phyloP scores from a whole-genome alignment of 2,329 filamentous ascomycete species.

The Shiraia sp. region DNA sequence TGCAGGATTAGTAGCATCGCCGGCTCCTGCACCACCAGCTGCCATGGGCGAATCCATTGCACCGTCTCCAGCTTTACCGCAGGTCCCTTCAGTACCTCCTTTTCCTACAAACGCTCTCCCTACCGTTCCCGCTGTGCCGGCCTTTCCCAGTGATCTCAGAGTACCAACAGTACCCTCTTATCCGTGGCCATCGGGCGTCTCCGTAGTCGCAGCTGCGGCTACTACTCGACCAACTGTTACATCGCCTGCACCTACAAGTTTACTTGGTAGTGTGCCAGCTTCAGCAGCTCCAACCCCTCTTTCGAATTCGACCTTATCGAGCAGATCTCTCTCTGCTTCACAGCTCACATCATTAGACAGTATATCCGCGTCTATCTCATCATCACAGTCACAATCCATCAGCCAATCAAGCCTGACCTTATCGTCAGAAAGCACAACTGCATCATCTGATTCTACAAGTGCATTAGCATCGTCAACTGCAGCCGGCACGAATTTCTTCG shows the following conservation, averaged over 20 bases:
- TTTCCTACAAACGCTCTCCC: constrained; percentile 16
- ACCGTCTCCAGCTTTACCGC: constrained; percentile 7
- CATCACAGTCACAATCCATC: constrained; percentile 9
- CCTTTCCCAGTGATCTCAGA: constrained; percentile 39
- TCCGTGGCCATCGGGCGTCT: constrained; percentile 33
- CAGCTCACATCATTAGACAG: constrained; percentile 1
- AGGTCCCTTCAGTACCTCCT: constrained; percentile 21
- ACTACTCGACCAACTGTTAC: constrained; percentile 8
- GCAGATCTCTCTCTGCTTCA: background rate
- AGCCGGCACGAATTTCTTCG: constrained; percentile 8
- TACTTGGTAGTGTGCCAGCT: constrained; percentile 2
- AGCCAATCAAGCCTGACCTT: constrained; percentile 13
- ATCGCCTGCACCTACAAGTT: constrained; percentile 11
- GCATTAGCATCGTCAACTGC: constrained; percentile 16
- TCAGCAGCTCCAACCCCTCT: constrained; percentile 4
- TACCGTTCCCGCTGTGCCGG: constrained; percentile 37
- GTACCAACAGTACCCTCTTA: constrained; percentile 37
- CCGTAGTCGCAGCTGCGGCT: constrained; percentile 7
- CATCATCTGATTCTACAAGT: constrained; percentile 12
- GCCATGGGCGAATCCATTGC: constrained; percentile 1
- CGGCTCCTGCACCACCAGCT: constrained; percentile 11
- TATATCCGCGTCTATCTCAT: constrained; percentile 10
- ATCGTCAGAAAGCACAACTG: constrained; percentile 12
- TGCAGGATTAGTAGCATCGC: constrained; percentile 2
- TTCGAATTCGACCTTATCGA: constrained; percentile 19